Conservation (phyloP, 495 filamentous ascomycete species). For the Copromyces sp. region DNA sequence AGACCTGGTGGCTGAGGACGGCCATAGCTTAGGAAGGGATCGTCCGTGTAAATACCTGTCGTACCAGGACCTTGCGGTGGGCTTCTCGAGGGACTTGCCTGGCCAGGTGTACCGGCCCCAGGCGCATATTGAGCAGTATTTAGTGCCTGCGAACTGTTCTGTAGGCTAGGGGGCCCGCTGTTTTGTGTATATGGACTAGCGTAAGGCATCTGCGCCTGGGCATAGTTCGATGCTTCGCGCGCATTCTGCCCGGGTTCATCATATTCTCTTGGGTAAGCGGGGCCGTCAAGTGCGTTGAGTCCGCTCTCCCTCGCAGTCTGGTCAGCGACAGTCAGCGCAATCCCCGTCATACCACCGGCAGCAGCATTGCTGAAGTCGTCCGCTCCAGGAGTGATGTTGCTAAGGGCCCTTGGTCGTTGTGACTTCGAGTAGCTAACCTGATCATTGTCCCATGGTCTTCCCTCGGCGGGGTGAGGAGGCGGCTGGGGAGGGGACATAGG, state of each 20-base stretch:
- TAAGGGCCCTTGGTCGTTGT: constrained; percentile 16
- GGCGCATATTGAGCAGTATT: constrained; percentile 6
- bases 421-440: constrained; percentile 9
- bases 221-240: constrained; percentile 10
- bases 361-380: constrained; percentile 67
- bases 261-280: constrained; percentile 30
- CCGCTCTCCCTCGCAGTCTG: constrained; percentile 63
- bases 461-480: constrained; percentile 15
- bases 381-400: constrained; percentile 57
- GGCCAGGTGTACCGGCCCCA: constrained; percentile 15
- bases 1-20: constrained; percentile 44
- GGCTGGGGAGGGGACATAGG: constrained; percentile 14
- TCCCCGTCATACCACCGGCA: constrained; percentile 64
- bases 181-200: background rate
- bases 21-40: constrained; percentile 47
- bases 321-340: constrained; percentile 65
- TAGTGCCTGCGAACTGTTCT: constrained; percentile 16
- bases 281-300: constrained; percentile 51
- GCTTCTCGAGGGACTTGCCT: constrained; percentile 20
- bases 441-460: constrained; percentile 2
- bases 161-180: constrained; percentile 2
- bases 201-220: constrained; percentile 12
- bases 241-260: constrained; percentile 17
- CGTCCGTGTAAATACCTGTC: constrained; percentile 24
- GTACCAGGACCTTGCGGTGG: constrained; percentile 3